Evolutionary conservation across 164 flowering plant species (phyloP).

Genomic region (Magnolia kwangsiensis): DNA sequence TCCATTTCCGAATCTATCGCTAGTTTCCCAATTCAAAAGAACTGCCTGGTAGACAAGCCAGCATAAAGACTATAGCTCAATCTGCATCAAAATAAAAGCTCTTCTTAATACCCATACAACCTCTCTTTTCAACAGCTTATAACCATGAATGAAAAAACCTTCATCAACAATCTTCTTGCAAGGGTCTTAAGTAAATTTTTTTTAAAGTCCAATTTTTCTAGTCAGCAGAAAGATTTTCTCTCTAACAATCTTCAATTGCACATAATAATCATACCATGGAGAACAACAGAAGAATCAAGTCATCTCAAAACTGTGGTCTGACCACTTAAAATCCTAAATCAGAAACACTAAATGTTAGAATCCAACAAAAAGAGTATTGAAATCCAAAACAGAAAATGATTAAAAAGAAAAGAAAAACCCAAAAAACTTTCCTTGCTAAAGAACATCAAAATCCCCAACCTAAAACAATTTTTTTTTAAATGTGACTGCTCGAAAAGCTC

Average conservation of each 20-base stretch:
- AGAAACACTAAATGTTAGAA: neutral
- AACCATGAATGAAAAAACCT: neutral
- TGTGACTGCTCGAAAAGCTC: too few relatives aligned
- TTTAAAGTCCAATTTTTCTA: neutral
- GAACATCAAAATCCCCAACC: too few relatives aligned
- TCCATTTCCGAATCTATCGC: neutral
- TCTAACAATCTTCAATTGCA: neutral
- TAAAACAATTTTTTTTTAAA: too few relatives aligned
- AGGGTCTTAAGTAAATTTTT: too few relatives aligned
- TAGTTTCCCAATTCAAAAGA: neutral
- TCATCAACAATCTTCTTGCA: too few relatives aligned
- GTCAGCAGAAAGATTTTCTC: neutral
- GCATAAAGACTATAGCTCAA: neutral
- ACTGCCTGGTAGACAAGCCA: neutral
- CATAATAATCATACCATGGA: neutral
- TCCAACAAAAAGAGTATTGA: neutral
- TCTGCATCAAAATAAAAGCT: neutral
- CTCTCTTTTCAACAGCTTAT: neutral
- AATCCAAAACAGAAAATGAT: neutral
- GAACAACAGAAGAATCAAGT: neutral
- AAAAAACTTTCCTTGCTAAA: too few relatives aligned
- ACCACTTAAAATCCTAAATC: neutral
- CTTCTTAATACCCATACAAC: neutral
- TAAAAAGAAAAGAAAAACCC: neutral
- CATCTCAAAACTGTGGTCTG: neutral